Percentiles rank a stretch among this genome's conserved stretches.
Conservation (phyloP, 768 basidiomycete genomes). For the Tephrocybe sp. region DNA sequence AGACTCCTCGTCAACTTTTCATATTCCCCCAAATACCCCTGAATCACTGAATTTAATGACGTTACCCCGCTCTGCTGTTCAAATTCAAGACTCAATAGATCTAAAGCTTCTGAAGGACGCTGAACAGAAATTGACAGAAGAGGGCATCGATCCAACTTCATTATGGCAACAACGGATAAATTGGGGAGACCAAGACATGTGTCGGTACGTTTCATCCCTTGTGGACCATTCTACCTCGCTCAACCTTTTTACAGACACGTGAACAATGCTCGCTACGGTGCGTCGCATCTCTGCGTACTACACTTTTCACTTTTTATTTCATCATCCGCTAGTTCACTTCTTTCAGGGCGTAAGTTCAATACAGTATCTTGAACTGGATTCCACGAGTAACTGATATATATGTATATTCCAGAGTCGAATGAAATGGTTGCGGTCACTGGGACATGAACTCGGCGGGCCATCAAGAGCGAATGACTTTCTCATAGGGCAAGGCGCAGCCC, state of each 20-base stretch:
- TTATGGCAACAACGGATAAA: slow-evolving; percentile 78
- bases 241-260: slow-evolving; percentile 55
- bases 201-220: slow-evolving; percentile 51
- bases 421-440: slow-evolving; percentile 62
- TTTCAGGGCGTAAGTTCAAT: slow-evolving; percentile 59
- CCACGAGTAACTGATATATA: neutral
- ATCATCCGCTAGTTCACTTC: slow-evolving; percentile 57
- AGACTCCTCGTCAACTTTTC: slow-evolving; percentile 63
- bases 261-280: slow-evolving; percentile 76
- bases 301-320: neutral
- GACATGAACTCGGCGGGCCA: slow-evolving; percentile 58
- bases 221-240: neutral
- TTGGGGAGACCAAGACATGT: slow-evolving; percentile 81
- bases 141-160: slow-evolving; percentile 61
- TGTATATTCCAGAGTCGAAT: slow-evolving; percentile 60
- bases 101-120: slow-evolving; percentile 43
- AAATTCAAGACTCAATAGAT: slow-evolving; percentile 13
- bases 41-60: no score
- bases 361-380: neutral
- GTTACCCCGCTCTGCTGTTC: slow-evolving; percentile 49
- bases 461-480: slow-evolving; percentile 56
- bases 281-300: slow-evolving; percentile 17
- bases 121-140: slow-evolving; percentile 35
- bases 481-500: slow-evolving; percentile 61
- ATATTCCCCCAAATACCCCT: slow-evolving; percentile 55